Evolutionary conservation across 306 rosid species (phyloP).

Genomic region (Leucaena leucocephala): DNA sequence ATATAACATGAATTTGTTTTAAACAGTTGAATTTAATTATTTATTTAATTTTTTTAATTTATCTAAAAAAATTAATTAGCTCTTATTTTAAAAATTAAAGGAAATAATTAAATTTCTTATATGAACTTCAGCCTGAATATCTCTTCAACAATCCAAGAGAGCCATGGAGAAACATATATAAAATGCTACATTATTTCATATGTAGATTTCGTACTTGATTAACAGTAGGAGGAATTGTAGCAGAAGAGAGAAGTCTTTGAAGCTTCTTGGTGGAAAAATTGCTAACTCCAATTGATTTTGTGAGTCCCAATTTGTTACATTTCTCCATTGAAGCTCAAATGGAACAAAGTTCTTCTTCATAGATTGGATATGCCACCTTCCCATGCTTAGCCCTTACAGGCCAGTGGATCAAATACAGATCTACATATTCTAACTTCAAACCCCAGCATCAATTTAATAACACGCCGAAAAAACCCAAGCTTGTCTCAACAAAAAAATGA

Average conservation of each 20-base stretch:
- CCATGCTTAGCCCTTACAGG: constrained; percentile 46
- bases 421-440: constrained; percentile 45
- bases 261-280: too few relatives aligned
- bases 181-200: too few relatives aligned
- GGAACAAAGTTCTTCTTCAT: constrained; percentile 35
- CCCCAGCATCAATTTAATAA: constrained; percentile 29
- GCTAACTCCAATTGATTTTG: constrained; percentile 80
- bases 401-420: constrained; percentile 50
- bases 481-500: too few relatives aligned
- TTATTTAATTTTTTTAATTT: too few relatives aligned
- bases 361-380: constrained; percentile 47
- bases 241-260: constrained; percentile 56
- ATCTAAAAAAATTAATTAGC: too few relatives aligned
- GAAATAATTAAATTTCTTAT: too few relatives aligned
- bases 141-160: too few relatives aligned
- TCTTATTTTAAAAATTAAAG: too few relatives aligned
- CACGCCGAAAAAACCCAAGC: not conserved
- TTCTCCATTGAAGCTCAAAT: constrained; percentile 73
- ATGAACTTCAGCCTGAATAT: too few relatives aligned
- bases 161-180: too few relatives aligned
- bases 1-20: too few relatives aligned
- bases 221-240: constrained; percentile 63
- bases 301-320: constrained; percentile 67
- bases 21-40: too few relatives aligned
- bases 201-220: constrained; percentile 53